Percentiles rank a stretch among this genome's conserved stretches.
phyloP scores from a whole-genome alignment of 139 green algal species.

The Astrephomene gubernaculifera region DNA sequence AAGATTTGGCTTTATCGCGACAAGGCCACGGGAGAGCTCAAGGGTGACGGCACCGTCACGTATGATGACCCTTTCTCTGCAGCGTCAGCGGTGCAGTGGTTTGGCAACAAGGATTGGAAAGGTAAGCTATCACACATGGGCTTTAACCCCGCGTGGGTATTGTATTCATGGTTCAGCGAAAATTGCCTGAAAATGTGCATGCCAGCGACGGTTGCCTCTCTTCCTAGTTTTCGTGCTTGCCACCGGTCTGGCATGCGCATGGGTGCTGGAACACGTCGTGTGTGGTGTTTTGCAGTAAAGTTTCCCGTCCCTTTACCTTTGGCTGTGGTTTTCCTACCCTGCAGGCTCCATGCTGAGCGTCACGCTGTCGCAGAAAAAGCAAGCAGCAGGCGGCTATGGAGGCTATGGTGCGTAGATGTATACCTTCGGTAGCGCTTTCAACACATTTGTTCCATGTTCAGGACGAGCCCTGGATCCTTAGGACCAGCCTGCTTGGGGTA shows the following conservation, averaged over 20 bases:
- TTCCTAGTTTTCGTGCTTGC: too few relatives aligned
- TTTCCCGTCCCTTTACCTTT: too few relatives aligned
- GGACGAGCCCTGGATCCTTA: not conserved
- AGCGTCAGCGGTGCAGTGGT: conserved; percentile 84
- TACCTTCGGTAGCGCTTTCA: not conserved
- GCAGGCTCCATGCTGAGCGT: conserved; percentile 67
- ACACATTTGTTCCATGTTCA: not conserved
- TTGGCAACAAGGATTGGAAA: conserved; percentile 88
- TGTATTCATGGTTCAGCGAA: too few relatives aligned
- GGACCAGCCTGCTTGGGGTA: not conserved
- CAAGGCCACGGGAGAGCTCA: conserved; percentile 80
- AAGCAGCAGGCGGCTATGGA: conserved; percentile 39
- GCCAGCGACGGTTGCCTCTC: too few relatives aligned
- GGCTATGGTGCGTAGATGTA: not conserved
- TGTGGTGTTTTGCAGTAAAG: too few relatives aligned
- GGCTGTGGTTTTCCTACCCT: too few relatives aligned
- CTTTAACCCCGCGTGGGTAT: too few relatives aligned
- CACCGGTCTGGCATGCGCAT: too few relatives aligned
- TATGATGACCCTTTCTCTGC: conserved; percentile 90
- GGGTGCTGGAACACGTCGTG: too few relatives aligned
- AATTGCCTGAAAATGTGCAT: too few relatives aligned
- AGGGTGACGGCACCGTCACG: conserved; percentile 82
- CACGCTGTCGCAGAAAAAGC: conserved; percentile 67
- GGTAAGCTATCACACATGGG: too few relatives aligned
- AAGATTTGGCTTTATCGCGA: conserved; percentile 74